Evolutionary conservation across 73 alveolate species (phyloP), one percentile per base, ranked within the genome.

Genomic region (Blepharisma stoltei): DNA sequence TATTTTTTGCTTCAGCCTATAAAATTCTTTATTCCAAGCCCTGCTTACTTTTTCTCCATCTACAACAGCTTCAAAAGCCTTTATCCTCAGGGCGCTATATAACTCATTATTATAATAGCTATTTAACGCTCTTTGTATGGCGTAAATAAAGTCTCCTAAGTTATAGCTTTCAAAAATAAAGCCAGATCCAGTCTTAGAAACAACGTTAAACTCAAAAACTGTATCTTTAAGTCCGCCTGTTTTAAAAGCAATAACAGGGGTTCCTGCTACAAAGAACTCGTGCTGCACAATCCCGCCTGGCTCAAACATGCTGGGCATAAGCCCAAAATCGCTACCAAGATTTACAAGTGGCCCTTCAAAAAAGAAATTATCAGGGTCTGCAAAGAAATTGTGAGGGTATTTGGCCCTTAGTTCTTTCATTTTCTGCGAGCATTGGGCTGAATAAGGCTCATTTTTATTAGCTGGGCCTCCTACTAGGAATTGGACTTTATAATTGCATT

Each of bases 211-310:
- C 81, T 95, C 97, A 71, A 85, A 77, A 38, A 90, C 95, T n/a
- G 98, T 91, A 84, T 94, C 99, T 77, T 89, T 89, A 47, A 97
- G 89, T 0, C 99, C 99, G 23, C 99, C 99, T 3, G 99, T 97
- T 71, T 92, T 91, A 82, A 85, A 94, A 7, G 99, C 99, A 60
- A 97, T 89, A 48, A 95, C 99, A 52, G 99, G 99, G 6, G 99
- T 97, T 55, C 95, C 86, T 6, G 98, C 99, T 20, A 97, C 94
- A 71, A 97, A 97, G 95, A 97, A 97, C 81, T 97, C 99, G 78
- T 97, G 99, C 77, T 97, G 92, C 6, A 97, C 99, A 47, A 97
- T 97, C 69, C 99, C 99, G 66, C 99, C 99, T 9, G 99, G 99
- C 80, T 97, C 99, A 77, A 97, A 97, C 55, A 86, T 70, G 6